These are phyloP conservation scores for Neonothopanus nambi DNA, from an alignment of 1,284 basidiomycete species.

Conservation along the genomic window DNA sequence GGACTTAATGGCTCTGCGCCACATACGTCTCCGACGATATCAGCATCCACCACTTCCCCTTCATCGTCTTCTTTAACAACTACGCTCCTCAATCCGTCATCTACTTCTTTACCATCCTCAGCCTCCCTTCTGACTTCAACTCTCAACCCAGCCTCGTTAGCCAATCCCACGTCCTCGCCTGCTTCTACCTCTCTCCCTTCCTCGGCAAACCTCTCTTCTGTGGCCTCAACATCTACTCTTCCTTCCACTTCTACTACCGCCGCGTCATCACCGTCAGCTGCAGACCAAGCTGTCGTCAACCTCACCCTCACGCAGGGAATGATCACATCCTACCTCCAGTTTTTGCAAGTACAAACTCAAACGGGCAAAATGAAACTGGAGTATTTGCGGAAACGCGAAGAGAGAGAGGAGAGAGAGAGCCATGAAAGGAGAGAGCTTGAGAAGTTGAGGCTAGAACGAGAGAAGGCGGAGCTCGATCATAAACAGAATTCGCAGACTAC, in stretches of 20 bases:
- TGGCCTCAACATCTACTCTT: constrained; percentile 17
- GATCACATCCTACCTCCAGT: constrained; percentile 55
- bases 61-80: constrained; percentile 8
- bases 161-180: constrained; percentile 17
- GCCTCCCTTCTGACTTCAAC: constrained; percentile 5
- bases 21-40: constrained; percentile 18
- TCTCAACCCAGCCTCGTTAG: constrained; percentile 12
- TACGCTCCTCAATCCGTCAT: constrained; percentile 2
- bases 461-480: constrained; percentile 52
- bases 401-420: constrained; percentile 60
- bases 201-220: constrained; percentile 11
- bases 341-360: constrained; percentile 57
- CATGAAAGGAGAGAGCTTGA: constrained; percentile 46
- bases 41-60: constrained; percentile 11
- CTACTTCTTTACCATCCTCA: constrained; percentile 2
- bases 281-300: constrained; percentile 44
- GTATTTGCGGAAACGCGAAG: constrained; percentile 60
- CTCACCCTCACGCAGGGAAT: constrained; percentile 58
- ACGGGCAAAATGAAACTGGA: constrained; percentile 63
- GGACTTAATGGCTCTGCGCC: background rate
- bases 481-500: constrained; percentile 48
- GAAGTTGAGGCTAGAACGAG: constrained; percentile 46
- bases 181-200: constrained; percentile 13
- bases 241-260: constrained; percentile 16
- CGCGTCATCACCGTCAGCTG: constrained; percentile 5